Conservation (phyloP, 129 eudicot genomes). For the Flaveria brownii region DNA sequence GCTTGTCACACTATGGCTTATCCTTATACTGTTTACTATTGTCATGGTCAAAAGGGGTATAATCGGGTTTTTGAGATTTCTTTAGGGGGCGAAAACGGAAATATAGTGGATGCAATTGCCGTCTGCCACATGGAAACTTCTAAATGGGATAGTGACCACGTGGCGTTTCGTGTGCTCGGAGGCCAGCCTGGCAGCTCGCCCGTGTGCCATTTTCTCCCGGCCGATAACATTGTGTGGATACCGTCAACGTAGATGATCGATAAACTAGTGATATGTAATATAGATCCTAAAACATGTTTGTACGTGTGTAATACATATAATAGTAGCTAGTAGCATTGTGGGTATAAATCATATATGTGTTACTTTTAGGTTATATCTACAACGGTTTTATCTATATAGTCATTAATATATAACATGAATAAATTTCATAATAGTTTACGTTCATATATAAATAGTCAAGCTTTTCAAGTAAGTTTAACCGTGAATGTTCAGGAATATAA, state of each 20-base stretch:
- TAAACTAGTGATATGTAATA: neutral
- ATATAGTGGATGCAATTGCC: conserved; percentile 38
- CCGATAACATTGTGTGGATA: conserved; percentile 36
- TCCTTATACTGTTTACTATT: conserved; percentile 35
- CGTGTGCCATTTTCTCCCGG: conserved; percentile 40
- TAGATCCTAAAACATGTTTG: conserved; percentile 6
- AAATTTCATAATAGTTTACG: neutral
- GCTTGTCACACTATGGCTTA: conserved; percentile 47
- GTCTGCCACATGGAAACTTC: conserved; percentile 46
- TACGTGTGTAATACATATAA: neutral
- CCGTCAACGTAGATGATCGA: conserved; percentile 15
- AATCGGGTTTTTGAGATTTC: conserved; percentile 34
- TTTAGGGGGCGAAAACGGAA: conserved; percentile 39
- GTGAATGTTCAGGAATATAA: too few species aligned
- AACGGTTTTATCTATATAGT: neutral
- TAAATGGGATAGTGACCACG: conserved; percentile 34
- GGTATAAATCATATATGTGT: neutral
- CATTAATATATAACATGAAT: neutral
- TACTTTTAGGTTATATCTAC: neutral
- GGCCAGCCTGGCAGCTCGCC: conserved; percentile 38
- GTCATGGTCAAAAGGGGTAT: conserved; percentile 40
- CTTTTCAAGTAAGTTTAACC: too few species aligned
- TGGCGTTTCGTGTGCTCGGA: conserved; percentile 39
- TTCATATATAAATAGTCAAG: too few species aligned
- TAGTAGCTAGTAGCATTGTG: conserved; percentile 18